Conservation (phyloP, 805 yeast species). For the Saturnispora gosingensis region DNA sequence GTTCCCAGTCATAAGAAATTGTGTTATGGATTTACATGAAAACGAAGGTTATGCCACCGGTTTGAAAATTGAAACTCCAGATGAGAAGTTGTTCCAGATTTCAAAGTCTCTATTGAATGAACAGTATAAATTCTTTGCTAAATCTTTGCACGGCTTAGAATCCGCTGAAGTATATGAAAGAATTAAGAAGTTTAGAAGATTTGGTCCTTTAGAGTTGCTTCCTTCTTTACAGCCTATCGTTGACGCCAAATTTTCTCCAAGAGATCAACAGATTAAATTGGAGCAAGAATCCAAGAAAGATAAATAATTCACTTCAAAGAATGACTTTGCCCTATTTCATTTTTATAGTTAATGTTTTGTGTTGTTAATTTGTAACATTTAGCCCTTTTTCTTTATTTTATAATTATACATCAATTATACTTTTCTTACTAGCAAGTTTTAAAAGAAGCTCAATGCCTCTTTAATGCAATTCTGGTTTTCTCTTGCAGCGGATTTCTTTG, state of each 20-base stretch:
- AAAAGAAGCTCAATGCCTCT: background rate
- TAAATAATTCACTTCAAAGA: background rate
- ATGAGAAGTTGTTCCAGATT: slow-evolving; percentile 20
- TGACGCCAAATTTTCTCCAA: slow-evolving; percentile 30
- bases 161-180: slow-evolving; percentile 29
- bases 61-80: slow-evolving; percentile 26
- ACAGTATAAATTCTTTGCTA: slow-evolving; percentile 13
- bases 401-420: background rate
- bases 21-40: slow-evolving; percentile 53
- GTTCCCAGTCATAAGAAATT: slow-evolving; percentile 44
- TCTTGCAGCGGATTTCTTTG: slow-evolving; percentile 14
- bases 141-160: slow-evolving; percentile 26
- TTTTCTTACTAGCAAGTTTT: background rate
- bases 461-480: background rate
- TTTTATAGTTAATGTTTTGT: background rate
- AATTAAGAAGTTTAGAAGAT: slow-evolving; percentile 58
- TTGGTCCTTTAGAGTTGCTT: slow-evolving; percentile 48
- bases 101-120: slow-evolving; percentile 25
- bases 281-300: background rate
- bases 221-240: slow-evolving; percentile 33
- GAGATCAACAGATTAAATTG: slow-evolving; percentile 19
- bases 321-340: background rate
- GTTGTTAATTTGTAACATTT: background rate
- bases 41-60: slow-evolving; percentile 69
- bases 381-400: background rate